A percentile compares a stretch with the other conserved stretches of the same genome.
phyloP scores from a whole-genome alignment of 2,329 filamentous ascomycete species.

The Thielaviopsis ethacetica region DNA sequence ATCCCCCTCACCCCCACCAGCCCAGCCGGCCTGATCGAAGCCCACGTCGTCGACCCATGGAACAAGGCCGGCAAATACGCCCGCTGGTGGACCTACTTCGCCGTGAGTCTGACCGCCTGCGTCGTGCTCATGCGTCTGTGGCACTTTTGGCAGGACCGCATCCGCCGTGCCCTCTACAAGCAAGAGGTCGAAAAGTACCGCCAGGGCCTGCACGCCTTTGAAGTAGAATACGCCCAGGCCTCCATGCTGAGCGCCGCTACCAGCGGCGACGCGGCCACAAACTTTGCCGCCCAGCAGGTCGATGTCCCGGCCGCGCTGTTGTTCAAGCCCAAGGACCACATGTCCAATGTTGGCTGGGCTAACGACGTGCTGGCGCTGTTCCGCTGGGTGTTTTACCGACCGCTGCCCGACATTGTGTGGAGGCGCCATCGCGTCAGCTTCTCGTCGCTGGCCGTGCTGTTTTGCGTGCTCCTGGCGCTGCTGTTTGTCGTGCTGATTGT shows the following conservation, averaged over 20 bases:
- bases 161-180: slow-evolving; percentile 76
- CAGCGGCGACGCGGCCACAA: slow-evolving; percentile 37
- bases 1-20: slow-evolving; percentile 45
- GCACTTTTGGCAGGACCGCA: slow-evolving; percentile 87
- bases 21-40: slow-evolving; percentile 44
- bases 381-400: slow-evolving; percentile 77
- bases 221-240: slow-evolving; percentile 29
- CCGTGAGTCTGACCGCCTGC: slow-evolving; percentile 50
- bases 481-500: slow-evolving; percentile 64
- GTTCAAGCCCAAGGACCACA: slow-evolving; percentile 51
- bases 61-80: slow-evolving; percentile 69
- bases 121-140: slow-evolving; percentile 60
- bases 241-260: slow-evolving; percentile 32
- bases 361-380: slow-evolving; percentile 72
- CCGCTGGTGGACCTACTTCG: slow-evolving; percentile 77
- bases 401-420: slow-evolving; percentile 57
- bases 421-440: slow-evolving; percentile 58
- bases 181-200: slow-evolving; percentile 57
- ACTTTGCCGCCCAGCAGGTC: slow-evolving; percentile 44
- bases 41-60: slow-evolving; percentile 61
- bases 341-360: slow-evolving; percentile 56
- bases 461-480: slow-evolving; percentile 50
- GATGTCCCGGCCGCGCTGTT: slow-evolving; percentile 18
- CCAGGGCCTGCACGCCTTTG: slow-evolving; percentile 33
- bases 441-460: slow-evolving; percentile 58